phyloP scores from a whole-genome alignment of 352 stramenopile species.

The Phytopythium vexans region DNA sequence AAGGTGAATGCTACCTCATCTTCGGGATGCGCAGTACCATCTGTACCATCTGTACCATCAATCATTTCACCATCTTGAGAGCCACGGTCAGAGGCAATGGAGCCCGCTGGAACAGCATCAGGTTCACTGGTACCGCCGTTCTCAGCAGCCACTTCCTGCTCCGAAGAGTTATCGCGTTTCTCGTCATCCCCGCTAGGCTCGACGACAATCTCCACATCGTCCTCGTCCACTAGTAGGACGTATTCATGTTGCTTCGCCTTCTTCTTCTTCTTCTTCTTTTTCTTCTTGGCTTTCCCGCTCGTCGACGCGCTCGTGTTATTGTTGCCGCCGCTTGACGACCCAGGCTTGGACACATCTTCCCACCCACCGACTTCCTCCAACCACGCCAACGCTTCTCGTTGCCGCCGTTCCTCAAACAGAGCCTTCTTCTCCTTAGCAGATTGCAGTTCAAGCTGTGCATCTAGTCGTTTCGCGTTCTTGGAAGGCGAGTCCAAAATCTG shows the following conservation, averaged over 20 bases:
- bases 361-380: slow-evolving; percentile 21
- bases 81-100: too few species aligned
- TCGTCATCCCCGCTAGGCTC: slow-evolving; percentile 6
- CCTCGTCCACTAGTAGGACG: slow-evolving; percentile 42
- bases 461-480: slow-evolving; percentile 48
- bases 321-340: slow-evolving; percentile 14
- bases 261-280: slow-evolving; percentile 73
- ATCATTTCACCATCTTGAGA: too few species aligned
- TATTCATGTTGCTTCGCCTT: slow-evolving; percentile 32
- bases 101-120: too few species aligned
- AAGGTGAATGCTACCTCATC: too few species aligned
- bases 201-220: slow-evolving; percentile 15
- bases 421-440: slow-evolving; percentile 40
- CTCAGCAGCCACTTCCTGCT: neutral
- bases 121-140: neutral
- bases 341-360: slow-evolving; percentile 14
- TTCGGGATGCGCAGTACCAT: too few species aligned
- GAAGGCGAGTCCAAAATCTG: slow-evolving; percentile 52
- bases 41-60: too few species aligned
- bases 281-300: slow-evolving; percentile 57
- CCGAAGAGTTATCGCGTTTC: neutral
- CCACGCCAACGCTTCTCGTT: slow-evolving; percentile 53
- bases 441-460: slow-evolving; percentile 76
- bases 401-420: slow-evolving; percentile 33
- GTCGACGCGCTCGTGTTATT: slow-evolving; percentile 9